A percentile compares a stretch with the other conserved stretches of the same genome.
Evolutionary conservation across 1,284 basidiomycete species (phyloP).

Genomic region (Malassezia restricta): DNA sequence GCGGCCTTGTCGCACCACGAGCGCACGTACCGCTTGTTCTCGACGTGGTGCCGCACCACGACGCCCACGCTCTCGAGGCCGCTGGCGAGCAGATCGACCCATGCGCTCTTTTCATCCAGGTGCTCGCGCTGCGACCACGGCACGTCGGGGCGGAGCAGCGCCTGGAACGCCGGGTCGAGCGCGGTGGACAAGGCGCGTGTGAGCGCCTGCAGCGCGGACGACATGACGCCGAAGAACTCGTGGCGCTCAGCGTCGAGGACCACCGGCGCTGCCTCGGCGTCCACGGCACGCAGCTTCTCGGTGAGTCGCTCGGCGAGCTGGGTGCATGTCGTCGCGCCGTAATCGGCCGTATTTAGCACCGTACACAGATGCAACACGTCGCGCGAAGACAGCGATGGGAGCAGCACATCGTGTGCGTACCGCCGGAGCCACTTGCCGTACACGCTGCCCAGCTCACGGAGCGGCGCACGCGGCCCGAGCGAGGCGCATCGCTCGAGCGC

Average conservation of each 20-base stretch:
- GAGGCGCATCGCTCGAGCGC: slow-evolving; percentile 82
- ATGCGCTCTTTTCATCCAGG: slow-evolving; percentile 21
- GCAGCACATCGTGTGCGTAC: slow-evolving; percentile 68
- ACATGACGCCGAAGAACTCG: slow-evolving; percentile 53
- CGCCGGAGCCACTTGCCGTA: slow-evolving; percentile 87
- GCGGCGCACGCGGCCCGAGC: slow-evolving; percentile 34
- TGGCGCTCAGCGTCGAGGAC: slow-evolving; percentile 75
- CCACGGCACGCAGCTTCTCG: slow-evolving; percentile 62
- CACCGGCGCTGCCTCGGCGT: slow-evolving; percentile 57
- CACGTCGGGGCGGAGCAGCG: slow-evolving; percentile 31
- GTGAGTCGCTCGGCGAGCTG: slow-evolving; percentile 88
- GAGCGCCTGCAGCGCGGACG: slow-evolving; percentile 28
- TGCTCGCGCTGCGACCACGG: slow-evolving; percentile 28
- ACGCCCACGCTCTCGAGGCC: slow-evolving; percentile 36
- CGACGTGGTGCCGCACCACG: slow-evolving; percentile 37
- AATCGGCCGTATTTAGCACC: slow-evolving; percentile 91
- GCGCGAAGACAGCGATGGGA: slow-evolving; percentile 55
- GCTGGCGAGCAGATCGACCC: slow-evolving; percentile 33
- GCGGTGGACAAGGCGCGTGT: slow-evolving; percentile 26
- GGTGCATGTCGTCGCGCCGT: slow-evolving; percentile 78
- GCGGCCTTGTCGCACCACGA: slow-evolving; percentile 43
- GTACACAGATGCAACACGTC: slow-evolving; percentile 48
- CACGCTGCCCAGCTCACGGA: slow-evolving; percentile 33
- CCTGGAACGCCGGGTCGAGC: slow-evolving; percentile 33
- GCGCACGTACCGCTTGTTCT: slow-evolving; percentile 41